phyloP scores from a whole-genome alignment of 192 early-diverging fungal species.

The Neocallimastix lanati region DNA sequence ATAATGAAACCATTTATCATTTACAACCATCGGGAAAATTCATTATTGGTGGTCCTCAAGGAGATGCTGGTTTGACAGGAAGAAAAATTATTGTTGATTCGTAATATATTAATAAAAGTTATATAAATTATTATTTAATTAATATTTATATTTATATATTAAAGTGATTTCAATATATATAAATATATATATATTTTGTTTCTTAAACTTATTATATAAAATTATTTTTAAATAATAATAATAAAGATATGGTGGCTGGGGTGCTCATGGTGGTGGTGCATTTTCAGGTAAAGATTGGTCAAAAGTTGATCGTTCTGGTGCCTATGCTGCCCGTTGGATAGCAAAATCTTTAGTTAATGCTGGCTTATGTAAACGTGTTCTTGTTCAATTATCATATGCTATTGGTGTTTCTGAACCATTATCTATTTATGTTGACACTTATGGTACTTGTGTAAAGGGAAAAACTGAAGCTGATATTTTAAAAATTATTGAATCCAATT shows the following conservation, averaged over 20 bases:
- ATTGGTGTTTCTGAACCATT: conserved; percentile 95
- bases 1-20: conserved; percentile 81
- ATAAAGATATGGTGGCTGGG: conserved; percentile 68
- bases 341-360: conserved; percentile 92
- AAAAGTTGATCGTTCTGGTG: conserved; percentile 97
- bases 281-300: conserved; percentile 99
- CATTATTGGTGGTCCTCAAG: conserved; percentile 98
- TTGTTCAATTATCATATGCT: conserved; percentile 95
- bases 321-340: conserved; percentile 94
- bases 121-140: too few species aligned
- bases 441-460: conserved; percentile 72
- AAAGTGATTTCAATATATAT: too few species aligned
- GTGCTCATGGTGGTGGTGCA: conserved; percentile 93
- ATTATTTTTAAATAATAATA: conserved; percentile 30
- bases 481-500: conserved; percentile 90
- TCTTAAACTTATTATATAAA: conserved; percentile 13
- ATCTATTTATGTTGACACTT: conserved; percentile 90
- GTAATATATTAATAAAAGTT: too few species aligned
- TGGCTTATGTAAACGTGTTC: conserved; percentile 72
- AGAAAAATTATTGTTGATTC: conserved; percentile 77
- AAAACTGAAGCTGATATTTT: conserved; percentile 69
- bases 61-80: conserved; percentile 97
- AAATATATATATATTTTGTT: conserved; percentile 1
- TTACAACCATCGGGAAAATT: conserved; percentile 96
- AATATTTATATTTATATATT: too few species aligned